Base-by-base conservation (phyloP, 441 rosid species). In the Pelargonium australe region DNA sequence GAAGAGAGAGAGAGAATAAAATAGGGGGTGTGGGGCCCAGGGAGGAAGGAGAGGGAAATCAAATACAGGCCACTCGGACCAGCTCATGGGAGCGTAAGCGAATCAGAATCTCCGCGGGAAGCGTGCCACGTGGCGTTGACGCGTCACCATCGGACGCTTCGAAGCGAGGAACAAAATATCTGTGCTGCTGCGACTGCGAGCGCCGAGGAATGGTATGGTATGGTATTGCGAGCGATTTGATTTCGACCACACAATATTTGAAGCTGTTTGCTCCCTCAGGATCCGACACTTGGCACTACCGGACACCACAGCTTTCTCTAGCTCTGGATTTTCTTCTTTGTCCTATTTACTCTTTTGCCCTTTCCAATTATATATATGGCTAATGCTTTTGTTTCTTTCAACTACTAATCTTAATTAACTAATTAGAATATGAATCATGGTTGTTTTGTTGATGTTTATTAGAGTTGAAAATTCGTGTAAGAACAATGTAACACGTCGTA, bases 211-310 rank as follows among this genome's bases (percentile, higher is more conserved):
- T 5, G 49, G 13, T 9, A 1, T 20, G 23, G 23, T 20, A 11
- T 25, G 28, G 37, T 3, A 37, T 45, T 45, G 53, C 13, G 53
- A 10, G 53, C 13, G 53, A 10, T 57, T 0, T 13, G 1, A 37
- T 49, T 16, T 20, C 23, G 55, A 67, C 76, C 76, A 67, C 81
- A 75, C 63, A 68, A 45, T 7, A 8, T 2, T 2, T 0, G 12
- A 40, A 9, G 14, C 53, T 19, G 14, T 31, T 57, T 11, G 79
- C 64, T 14, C 66, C 57, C 74, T 66, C 20, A 51, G 43, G 12
- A n/a, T 14, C 63, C 75, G 16, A 80, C 84, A 80, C 84, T 72
- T 80, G 86, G 77, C 79, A 62, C 31, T 4, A 25, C 4, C 19
- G 11, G 7, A 13, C 64, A 74, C 83, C 83, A 76, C 76, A 68